phyloP scores from a whole-genome alignment of 2,329 filamentous ascomycete genomes.

The Cordyceps fumosorosea region DNA sequence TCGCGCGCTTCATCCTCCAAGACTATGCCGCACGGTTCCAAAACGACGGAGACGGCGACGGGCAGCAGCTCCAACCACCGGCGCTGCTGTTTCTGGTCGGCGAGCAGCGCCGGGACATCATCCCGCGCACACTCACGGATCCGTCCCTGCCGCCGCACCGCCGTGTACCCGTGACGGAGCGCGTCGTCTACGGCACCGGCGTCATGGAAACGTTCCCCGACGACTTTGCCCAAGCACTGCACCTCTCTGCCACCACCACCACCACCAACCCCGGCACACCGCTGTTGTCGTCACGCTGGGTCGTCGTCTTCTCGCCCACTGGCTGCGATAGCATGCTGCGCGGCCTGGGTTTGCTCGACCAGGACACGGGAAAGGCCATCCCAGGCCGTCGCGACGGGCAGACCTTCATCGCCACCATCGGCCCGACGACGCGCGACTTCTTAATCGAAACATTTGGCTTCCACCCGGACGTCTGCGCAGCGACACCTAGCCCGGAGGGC shows the following conservation, averaged over 20 bases:
- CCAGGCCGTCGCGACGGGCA: constrained; percentile 27
- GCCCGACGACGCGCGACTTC: constrained; percentile 81
- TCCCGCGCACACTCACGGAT: constrained; percentile 71
- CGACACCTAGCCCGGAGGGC: constrained; percentile 75
- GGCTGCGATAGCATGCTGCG: constrained; percentile 56
- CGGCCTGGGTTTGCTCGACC: constrained; percentile 45
- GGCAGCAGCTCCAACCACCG: constrained; percentile 26
- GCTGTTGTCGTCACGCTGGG: constrained; percentile 48
- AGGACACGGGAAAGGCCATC: constrained; percentile 32
- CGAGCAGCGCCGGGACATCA: constrained; percentile 82
- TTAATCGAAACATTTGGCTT: constrained; percentile 58
- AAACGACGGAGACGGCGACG: too few relatives aligned
- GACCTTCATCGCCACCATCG: constrained; percentile 77
- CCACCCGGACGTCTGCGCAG: constrained; percentile 72
- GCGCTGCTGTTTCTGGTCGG: constrained; percentile 82
- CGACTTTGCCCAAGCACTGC: constrained; percentile 51
- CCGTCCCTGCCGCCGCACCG: constrained; percentile 37
- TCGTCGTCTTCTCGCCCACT: constrained; percentile 67
- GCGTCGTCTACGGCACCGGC: constrained; percentile 80
- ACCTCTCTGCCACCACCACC: too few relatives aligned
- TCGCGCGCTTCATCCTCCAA: constrained; percentile 70
- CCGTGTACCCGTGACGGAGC: constrained; percentile 65
- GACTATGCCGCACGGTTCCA: constrained; percentile 56
- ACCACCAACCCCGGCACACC: constrained; percentile 20
- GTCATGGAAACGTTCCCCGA: constrained; percentile 72